A percentile compares a stretch with the other conserved stretches of the same genome.
Conservation (phyloP, 1,284 basidiomycete species). For the Moesziomyces sp. region DNA sequence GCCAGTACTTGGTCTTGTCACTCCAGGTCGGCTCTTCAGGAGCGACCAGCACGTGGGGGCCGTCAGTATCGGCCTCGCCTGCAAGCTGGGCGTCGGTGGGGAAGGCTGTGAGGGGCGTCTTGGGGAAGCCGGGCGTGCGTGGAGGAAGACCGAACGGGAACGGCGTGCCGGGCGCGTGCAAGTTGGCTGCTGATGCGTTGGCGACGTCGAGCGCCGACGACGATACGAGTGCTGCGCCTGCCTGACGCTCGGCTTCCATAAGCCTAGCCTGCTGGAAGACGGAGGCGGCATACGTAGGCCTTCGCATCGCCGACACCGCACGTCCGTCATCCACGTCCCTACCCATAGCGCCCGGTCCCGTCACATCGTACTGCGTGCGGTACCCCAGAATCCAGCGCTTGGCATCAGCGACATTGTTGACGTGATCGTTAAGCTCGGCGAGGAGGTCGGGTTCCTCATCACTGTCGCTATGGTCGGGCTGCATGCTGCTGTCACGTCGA, state of each 20-base stretch:
- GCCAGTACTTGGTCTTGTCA: constrained; percentile 10
- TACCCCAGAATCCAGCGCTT: constrained; percentile 20
- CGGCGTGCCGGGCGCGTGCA: constrained; percentile 3
- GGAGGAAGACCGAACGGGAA: constrained; percentile 4
- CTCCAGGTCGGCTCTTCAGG: constrained; percentile 1
- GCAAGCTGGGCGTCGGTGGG: constrained; percentile 8
- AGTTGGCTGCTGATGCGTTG: not conserved
- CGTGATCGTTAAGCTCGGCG: constrained; percentile 14
- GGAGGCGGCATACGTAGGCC: constrained; percentile 38
- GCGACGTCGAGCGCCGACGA: constrained; percentile 4
- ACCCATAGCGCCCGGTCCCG: not conserved
- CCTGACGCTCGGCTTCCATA: constrained; percentile 32
- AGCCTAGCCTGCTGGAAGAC: constrained; percentile 38
- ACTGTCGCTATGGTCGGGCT: constrained; percentile 6
- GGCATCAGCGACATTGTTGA: constrained; percentile 24
- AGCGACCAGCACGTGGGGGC: constrained; percentile 1
- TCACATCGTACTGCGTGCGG: constrained; percentile 1
- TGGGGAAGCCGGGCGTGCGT: constrained; percentile 19
- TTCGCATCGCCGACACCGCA: constrained; percentile 19
- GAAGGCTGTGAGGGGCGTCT: constrained; percentile 16
- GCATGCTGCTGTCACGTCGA: constrained; percentile 2
- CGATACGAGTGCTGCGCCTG: constrained; percentile 1
- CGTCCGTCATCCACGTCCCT: constrained; percentile 22
- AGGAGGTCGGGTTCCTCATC: constrained; percentile 17
- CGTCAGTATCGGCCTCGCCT: not conserved